Evolutionary conservation across 2,329 filamentous ascomycete species (phyloP).

Genomic region (Calonectria henricotiae): DNA sequence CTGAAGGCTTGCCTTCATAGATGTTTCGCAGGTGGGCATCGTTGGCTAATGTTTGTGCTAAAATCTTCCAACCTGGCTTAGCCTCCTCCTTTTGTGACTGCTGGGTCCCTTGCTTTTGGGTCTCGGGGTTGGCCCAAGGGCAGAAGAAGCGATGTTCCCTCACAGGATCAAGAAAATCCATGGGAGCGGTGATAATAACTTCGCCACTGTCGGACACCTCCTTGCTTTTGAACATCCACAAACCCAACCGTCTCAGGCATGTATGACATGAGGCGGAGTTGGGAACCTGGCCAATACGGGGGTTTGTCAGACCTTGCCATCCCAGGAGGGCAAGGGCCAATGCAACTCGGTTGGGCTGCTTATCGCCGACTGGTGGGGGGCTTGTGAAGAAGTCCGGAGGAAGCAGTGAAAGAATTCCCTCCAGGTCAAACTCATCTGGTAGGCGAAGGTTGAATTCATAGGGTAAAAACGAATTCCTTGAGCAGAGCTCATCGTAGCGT

Average conservation of each 20-base stretch:
- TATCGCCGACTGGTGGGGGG: conserved; percentile 55
- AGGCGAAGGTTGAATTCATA: conserved; percentile 76
- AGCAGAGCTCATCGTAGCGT: conserved; percentile 77
- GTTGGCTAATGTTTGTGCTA: conserved; percentile 72
- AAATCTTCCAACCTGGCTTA: conserved; percentile 70
- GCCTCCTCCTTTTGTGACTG: conserved; percentile 57
- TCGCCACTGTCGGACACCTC: conserved; percentile 71
- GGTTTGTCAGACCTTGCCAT: conserved; percentile 78
- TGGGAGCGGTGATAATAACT: conserved; percentile 73
- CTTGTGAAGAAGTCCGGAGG: conserved; percentile 71
- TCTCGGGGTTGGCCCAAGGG: conserved; percentile 80
- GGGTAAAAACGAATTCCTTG: conserved; percentile 71
- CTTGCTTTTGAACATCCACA: conserved; percentile 94
- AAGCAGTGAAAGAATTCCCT: conserved; percentile 67
- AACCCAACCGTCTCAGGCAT: conserved; percentile 88
- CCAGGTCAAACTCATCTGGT: conserved; percentile 68
- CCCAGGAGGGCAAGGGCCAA: conserved; percentile 81
- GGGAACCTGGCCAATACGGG: conserved; percentile 73
- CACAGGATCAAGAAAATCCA: conserved; percentile 79
- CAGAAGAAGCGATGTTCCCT: conserved; percentile 88
- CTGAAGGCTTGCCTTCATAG: conserved; percentile 54
- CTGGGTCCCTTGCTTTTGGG: conserved; percentile 68
- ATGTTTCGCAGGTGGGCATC: conserved; percentile 69
- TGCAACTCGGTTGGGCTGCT: conserved; percentile 72
- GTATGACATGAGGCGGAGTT: conserved; percentile 86